Percentiles rank a stretch among this genome's conserved stretches.
Conservation (phyloP, 75 land plant genomes). For the Sequoia sempervirens region DNA sequence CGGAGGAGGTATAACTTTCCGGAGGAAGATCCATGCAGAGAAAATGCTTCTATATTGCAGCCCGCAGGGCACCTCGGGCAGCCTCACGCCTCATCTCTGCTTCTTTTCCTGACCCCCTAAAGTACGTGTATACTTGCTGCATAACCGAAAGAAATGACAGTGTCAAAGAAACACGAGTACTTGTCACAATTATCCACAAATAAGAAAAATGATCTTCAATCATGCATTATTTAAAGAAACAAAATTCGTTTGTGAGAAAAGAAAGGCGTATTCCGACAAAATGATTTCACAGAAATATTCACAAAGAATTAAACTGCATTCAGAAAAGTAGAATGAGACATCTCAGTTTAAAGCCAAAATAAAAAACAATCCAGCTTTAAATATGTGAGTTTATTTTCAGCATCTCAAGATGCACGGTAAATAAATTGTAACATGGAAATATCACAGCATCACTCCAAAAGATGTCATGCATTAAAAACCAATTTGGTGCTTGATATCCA, state of each 20-base stretch:
- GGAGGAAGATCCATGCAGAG: not conserved
- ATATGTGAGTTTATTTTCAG: not conserved
- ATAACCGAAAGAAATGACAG: not conserved
- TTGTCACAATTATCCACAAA: not conserved
- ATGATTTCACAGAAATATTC: not conserved
- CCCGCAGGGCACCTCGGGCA: conserved; percentile 62
- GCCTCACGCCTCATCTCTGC: conserved; percentile 79
- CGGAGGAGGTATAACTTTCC: not conserved
- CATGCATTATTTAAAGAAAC: not conserved
- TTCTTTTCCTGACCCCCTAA: conserved; percentile 84
- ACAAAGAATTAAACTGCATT: not conserved
- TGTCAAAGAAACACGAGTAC: not conserved
- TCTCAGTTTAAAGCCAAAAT: too few relatives aligned
- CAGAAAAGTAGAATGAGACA: not conserved
- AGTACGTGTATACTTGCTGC: conserved; percentile 91
- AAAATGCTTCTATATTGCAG: conserved; percentile 31
- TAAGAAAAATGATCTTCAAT: not conserved
- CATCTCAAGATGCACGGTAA: not conserved
- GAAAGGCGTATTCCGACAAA: too few relatives aligned
- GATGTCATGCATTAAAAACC: not conserved
- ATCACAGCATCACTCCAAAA: not conserved
- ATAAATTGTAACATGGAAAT: not conserved
- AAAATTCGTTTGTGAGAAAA: not conserved
- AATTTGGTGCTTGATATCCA: not conserved
- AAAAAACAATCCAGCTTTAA: not conserved